A percentile compares a stretch with the other conserved stretches of the same genome.
Conservation (phyloP, 345 rosid genomes). For the Kandelia obovata region DNA sequence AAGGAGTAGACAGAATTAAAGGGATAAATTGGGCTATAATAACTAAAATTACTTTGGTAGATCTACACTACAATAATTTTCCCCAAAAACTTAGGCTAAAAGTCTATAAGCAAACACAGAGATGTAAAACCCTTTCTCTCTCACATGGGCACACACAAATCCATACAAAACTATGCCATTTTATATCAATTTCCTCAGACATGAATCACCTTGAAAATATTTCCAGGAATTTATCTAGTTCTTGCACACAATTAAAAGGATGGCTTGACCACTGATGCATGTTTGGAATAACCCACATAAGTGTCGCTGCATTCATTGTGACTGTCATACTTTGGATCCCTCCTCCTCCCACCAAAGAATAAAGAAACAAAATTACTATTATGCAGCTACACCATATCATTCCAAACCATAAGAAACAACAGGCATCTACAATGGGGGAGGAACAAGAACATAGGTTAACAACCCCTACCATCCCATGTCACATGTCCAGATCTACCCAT, state of each 20-base stretch:
- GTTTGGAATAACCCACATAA: neutral
- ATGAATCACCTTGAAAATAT: neutral
- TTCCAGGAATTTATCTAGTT: neutral
- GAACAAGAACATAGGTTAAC: neutral
- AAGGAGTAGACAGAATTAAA: neutral
- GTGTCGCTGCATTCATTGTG: neutral
- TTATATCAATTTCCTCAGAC: neutral
- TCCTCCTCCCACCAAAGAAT: no score
- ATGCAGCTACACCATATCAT: neutral
- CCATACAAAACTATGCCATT: no score
- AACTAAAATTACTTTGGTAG: neutral
- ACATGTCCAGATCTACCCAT: neutral
- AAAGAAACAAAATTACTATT: no score
- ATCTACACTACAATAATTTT: neutral
- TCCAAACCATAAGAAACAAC: constrained; percentile 2
- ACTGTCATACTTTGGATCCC: constrained; percentile 8
- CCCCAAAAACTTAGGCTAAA: neutral
- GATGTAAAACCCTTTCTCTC: no score
- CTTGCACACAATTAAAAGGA: neutral
- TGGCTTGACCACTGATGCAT: constrained; percentile 2
- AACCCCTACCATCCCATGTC: no score
- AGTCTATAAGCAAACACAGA: neutral
- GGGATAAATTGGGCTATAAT: neutral
- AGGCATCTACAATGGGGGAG: neutral
- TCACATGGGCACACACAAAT: no score